phyloP scores from a whole-genome alignment of 805 yeast species.

The Blastobotrys robertii region DNA sequence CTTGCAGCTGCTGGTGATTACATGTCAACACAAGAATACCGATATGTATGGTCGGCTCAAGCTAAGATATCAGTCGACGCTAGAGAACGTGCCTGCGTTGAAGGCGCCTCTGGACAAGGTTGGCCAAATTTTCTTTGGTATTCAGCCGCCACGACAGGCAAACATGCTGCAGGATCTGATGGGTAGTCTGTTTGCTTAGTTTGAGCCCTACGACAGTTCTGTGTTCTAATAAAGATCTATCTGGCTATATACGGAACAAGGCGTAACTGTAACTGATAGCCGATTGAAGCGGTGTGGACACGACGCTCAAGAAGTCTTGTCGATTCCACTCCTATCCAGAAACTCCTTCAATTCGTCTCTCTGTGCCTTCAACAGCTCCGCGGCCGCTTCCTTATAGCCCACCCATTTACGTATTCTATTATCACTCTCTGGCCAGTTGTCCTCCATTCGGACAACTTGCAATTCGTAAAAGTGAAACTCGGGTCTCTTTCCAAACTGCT shows the following conservation, averaged over 20 bases:
- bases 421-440: constrained; percentile 65
- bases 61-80: constrained; percentile 35
- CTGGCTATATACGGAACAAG: too few relatives aligned
- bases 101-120: constrained; percentile 41
- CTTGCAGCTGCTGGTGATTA: constrained; percentile 51
- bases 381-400: constrained; percentile 23
- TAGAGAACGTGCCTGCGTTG: constrained; percentile 30
- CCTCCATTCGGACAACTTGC: constrained; percentile 45
- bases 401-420: constrained; percentile 69
- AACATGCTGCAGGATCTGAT: constrained; percentile 65
- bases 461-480: constrained; percentile 85
- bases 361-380: constrained; percentile 23
- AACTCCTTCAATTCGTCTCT: constrained; percentile 27
- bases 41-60: constrained; percentile 46
- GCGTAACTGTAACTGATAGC: too few relatives aligned
- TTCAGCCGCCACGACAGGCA: constrained; percentile 41
- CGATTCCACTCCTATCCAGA: constrained; percentile 13
- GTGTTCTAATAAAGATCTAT: too few relatives aligned
- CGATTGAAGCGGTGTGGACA: too few relatives aligned
- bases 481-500: constrained; percentile 35
- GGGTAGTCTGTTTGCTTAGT: constrained; percentile 53
- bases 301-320: too few relatives aligned
- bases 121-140: constrained; percentile 55
- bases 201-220: too few relatives aligned
- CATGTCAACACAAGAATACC: constrained; percentile 46